Evolutionary conservation across 805 yeast species (phyloP).

Genomic region (Sugiyamaella valdiviana): DNA sequence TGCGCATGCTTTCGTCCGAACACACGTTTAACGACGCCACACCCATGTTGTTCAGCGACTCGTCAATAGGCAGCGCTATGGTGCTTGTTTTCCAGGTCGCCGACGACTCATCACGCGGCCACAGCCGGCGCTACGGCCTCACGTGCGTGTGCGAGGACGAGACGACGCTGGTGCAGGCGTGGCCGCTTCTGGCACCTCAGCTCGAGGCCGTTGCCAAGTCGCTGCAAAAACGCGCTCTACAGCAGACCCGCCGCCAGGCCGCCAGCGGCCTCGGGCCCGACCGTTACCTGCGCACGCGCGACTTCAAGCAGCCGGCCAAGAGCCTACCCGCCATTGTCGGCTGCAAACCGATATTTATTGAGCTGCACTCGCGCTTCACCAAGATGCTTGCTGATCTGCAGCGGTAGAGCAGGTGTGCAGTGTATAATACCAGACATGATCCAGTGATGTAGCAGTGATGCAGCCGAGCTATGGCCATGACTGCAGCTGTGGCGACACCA

Average conservation of each 20-base stretch:
- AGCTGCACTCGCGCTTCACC: conserved; percentile 17
- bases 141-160: conserved; percentile 23
- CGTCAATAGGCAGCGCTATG: conserved; percentile 22
- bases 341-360: conserved; percentile 18
- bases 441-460: no score
- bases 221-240: conserved; percentile 15
- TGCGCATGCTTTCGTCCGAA: conserved; percentile 23
- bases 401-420: not conserved
- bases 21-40: conserved; percentile 21
- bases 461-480: no score
- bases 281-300: conserved; percentile 17
- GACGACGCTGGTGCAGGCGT: conserved; percentile 15
- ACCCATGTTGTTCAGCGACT: conserved; percentile 24
- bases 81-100: conserved; percentile 21
- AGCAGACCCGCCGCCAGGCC: conserved; percentile 2
- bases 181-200: conserved; percentile 20
- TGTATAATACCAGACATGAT: no score
- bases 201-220: conserved; percentile 17
- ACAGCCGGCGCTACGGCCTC: conserved; percentile 21
- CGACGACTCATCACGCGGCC: conserved; percentile 23
- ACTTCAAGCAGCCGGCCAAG: conserved; percentile 10
- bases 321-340: conserved; percentile 17
- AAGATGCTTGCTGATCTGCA: conserved; percentile 9
- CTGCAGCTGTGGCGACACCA: no score
- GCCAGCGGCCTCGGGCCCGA: conserved; percentile 11